Evolutionary conservation across 2,329 filamentous ascomycete species (phyloP).

Genomic region (Dactylellina cionopaga): DNA sequence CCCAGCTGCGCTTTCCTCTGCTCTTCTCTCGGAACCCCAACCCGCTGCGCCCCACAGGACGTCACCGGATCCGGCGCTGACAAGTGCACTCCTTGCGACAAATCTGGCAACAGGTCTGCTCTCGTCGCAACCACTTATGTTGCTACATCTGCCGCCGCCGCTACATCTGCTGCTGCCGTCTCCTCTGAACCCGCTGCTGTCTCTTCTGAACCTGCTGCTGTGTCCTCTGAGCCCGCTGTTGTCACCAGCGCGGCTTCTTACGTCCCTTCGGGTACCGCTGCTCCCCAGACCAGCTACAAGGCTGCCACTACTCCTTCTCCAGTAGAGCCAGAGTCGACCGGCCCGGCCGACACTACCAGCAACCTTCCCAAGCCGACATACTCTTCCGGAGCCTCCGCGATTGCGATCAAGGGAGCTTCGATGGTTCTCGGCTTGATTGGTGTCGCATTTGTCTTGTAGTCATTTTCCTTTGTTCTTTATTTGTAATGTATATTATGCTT

Average conservation of each 20-base stretch:
- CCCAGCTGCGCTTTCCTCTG: slow-evolving; percentile 8
- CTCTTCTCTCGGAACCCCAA: background rate
- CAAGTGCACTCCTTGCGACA: background rate
- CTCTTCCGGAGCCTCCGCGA: background rate
- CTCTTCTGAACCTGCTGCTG: background rate
- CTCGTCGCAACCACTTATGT: background rate
- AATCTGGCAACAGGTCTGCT: background rate
- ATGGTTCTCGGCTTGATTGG: background rate
- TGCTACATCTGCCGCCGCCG: background rate
- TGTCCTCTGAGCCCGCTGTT: background rate
- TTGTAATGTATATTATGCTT: too few species aligned
- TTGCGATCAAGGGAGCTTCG: background rate
- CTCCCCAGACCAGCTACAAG: background rate
- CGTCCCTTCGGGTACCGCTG: too few species aligned
- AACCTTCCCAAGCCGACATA: background rate
- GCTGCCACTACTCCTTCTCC: background rate
- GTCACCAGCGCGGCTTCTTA: background rate
- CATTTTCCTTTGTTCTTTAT: too few species aligned
- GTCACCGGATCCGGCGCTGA: slow-evolving; percentile 6
- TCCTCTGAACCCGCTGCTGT: background rate
- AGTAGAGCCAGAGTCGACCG: background rate
- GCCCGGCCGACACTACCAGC: background rate
- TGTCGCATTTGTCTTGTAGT: background rate
- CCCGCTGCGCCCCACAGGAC: background rate
- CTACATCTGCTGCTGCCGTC: background rate